Conservation (phyloP, 495 filamentous ascomycete genomes). For the Apodospora peruviana region DNA sequence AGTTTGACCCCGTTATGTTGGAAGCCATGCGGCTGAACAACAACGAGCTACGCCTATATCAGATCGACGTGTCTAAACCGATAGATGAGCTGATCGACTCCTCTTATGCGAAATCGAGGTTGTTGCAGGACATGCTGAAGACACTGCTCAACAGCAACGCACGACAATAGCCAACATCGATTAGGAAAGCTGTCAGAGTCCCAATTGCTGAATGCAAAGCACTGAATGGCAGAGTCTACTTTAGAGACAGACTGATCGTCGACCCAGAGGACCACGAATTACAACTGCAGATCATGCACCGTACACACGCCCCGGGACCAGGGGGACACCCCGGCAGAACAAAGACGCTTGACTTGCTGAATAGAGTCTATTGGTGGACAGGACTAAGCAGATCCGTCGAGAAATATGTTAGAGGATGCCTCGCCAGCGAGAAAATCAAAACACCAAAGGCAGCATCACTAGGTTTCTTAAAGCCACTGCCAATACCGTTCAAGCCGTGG, state of each 20-base stretch:
- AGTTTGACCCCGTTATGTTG: background rate
- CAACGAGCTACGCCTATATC: background rate
- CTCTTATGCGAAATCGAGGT: background rate
- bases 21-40: background rate
- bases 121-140: background rate
- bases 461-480: background rate
- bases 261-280: background rate
- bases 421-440: background rate
- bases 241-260: background rate
- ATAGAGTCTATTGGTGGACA: background rate
- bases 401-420: background rate
- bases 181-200: background rate
- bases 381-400: background rate
- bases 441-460: background rate
- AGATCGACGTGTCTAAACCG: background rate
- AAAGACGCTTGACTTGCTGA: background rate
- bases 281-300: background rate
- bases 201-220: background rate
- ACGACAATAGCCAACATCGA: background rate
- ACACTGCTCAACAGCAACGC: background rate
- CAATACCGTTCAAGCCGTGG: background rate
- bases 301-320: background rate
- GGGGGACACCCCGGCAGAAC: background rate
- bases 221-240: background rate
- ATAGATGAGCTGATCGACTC: background rate